Base-by-base conservation (phyloP, 371 early-diverging fungal genomes). In the Catenaria anguillulae region DNA sequence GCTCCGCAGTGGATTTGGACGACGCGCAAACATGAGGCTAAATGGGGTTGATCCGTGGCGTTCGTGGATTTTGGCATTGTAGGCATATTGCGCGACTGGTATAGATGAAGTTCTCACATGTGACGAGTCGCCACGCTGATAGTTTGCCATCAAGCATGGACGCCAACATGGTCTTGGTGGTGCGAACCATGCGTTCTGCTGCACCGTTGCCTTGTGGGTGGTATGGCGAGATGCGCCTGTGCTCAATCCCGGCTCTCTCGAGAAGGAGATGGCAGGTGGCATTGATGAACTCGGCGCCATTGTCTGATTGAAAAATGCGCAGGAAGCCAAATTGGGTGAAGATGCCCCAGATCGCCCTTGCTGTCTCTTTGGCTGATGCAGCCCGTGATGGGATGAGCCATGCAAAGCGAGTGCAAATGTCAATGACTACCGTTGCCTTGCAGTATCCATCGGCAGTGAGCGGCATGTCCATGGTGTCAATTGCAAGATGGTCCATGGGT, bases 1-100 rank as follows among this genome's bases (percentile, higher is more conserved):
- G n/a, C n/a, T n/a, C n/a, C n/a, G n/a, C n/a, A n/a, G n/a, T n/a
- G n/a, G n/a, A n/a, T n/a, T n/a, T n/a, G n/a, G n/a, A 23, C 15
- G 15, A 15, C 43, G 43, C 43, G 24, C 50, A 56, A 5, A 64
- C 64, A 33, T 63, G 60, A 26, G 62, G 62, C 56, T 63, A 64
- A 35, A 63, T 62, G 55, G 50, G 62, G 63, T 54, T 60, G 50
- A 50, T 6, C 29, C 29, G 50, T 50, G 50, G 6, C 24, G 6
- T 5, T 8, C 6, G 8, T 21, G 24, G 13, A 29, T n/a, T 24
- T 21, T 8, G 13, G 29, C 23, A 23, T 50, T 50, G 24, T 24
- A 24, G 6, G 50, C 50, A 21, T 24, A 24, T 29, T 50, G 50
- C 8, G 23, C 29, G 6, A 23, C 21, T 12, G 50, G 50, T 29